Conservation (phyloP, 1,284 basidiomycete genomes). For the Rhodotorula sp. region DNA sequence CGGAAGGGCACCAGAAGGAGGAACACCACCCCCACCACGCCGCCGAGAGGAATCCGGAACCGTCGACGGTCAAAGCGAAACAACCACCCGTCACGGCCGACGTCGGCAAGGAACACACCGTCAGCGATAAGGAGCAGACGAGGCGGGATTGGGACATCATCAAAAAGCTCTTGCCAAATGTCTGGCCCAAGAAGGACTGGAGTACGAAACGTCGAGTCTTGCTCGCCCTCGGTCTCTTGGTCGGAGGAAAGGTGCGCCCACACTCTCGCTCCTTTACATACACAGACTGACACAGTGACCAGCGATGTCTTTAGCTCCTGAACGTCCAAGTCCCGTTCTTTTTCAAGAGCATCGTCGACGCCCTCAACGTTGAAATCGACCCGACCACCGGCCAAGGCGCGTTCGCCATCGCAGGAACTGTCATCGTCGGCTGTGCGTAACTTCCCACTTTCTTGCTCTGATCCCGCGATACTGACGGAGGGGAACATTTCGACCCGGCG, state of each 20-base stretch:
- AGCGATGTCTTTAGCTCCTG: conserved; percentile 60
- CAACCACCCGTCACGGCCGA: conserved; percentile 8
- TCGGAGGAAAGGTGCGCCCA: conserved; percentile 78
- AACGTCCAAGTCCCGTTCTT: conserved; percentile 97
- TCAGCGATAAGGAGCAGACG: conserved; percentile 37
- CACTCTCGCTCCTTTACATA: too few species aligned
- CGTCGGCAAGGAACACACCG: conserved; percentile 11
- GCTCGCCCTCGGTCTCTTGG: conserved; percentile 74
- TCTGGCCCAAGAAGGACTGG: conserved; percentile 59
- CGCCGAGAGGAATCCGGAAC: too few species aligned
- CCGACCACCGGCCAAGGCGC: conserved; percentile 63
- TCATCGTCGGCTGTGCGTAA: conserved; percentile 82
- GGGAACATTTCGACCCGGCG: too few species aligned
- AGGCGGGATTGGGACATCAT: conserved; percentile 52
- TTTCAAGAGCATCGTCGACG: conserved; percentile 89
- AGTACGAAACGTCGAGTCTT: conserved; percentile 69
- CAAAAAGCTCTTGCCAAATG: conserved; percentile 56
- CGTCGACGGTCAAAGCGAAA: too few species aligned
- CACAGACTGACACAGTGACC: conserved; percentile 14
- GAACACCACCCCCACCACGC: background rate
- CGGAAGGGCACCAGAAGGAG: conserved; percentile 36
- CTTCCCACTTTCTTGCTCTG: too few species aligned
- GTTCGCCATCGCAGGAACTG: conserved; percentile 85
- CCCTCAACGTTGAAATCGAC: conserved; percentile 79
- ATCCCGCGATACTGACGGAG: background rate